Base-by-base conservation (phyloP, 139 green algal genomes). In the Desmodesmus armatus region DNA sequence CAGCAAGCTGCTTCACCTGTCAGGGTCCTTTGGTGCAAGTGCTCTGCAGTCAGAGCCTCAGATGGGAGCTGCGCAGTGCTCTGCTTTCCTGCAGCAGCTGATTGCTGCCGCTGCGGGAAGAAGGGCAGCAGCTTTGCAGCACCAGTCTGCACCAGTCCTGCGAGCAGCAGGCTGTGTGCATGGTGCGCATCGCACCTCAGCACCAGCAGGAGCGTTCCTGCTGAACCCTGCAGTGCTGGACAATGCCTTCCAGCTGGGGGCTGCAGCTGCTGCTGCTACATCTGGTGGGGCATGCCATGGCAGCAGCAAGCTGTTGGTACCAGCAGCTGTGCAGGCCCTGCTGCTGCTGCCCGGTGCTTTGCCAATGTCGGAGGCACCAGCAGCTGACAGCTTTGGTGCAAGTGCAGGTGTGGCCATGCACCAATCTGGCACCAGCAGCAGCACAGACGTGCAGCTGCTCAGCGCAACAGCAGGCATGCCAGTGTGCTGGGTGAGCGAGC, bases 181-280 rank as follows among this genome's bases (percentile, higher is more conserved):
- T 67, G 7, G 19, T 19, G 49, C n/a, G 43, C 6, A 40, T 39
- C n/a, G n/a, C n/a, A 25, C 35, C 9, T 5, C 27, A 39, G 43
- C 53, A n/a, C 40, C 39, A 37, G 53, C 41, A 60, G 71, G 62
- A 17, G 71, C 44, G 19, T 82, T 78, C 58, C 43, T 67, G 3
- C 29, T 94, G 5, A 86, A 91, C 35, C 93, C 93, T 6, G 89
- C 93, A 0, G n/a, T 86, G 63, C 44, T 96, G 37, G 93, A 96
- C 83, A 86, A 75, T 51, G 87, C 87, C 39, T 90, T 96, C 74
- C 93, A 96, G 58, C 77, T 96, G 25, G 91, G 84, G 15, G 93
- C 91, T 15, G 84, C 92, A 3, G 76, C 47, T 79, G 43, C 41
- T 25, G 23, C 78, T 73, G 17, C 58, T 33, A 13, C 47, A 35